A percentile compares a stretch with the other conserved stretches of the same genome.
phyloP scores from a whole-genome alignment of 768 basidiomycete species.

The Glaciozyma antarctica region DNA sequence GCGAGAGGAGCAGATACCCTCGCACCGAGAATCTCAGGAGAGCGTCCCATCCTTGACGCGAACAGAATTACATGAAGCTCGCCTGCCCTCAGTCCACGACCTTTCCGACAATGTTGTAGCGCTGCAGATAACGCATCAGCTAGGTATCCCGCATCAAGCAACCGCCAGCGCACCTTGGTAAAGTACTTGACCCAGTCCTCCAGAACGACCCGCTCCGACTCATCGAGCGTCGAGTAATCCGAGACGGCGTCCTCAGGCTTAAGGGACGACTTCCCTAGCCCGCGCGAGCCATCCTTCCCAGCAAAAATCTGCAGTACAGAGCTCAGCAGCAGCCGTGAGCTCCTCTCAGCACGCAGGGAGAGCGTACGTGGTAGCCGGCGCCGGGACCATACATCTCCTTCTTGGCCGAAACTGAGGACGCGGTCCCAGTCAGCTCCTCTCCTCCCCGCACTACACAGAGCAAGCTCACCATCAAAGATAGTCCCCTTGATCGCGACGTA shows the following conservation, averaged over 20 bases:
- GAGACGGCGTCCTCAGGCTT: conserved; percentile 74
- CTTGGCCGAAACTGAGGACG: conserved; percentile 57
- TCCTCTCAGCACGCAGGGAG: too few relatives aligned
- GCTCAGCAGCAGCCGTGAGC: conserved; percentile 1
- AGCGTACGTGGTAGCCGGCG: conserved; percentile 38
- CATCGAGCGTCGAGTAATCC: conserved; percentile 68
- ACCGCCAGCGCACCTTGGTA: conserved; percentile 48
- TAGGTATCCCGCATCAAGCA: background rate
- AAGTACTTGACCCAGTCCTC: conserved; percentile 88
- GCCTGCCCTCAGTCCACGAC: conserved; percentile 40
- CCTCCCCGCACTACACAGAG: background rate
- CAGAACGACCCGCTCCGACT: conserved; percentile 65
- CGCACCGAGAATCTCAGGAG: too few relatives aligned
- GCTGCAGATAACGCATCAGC: conserved; percentile 48
- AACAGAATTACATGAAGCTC: too few relatives aligned
- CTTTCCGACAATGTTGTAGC: conserved; percentile 77
- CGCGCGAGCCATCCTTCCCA: conserved; percentile 82
- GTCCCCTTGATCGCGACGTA: conserved; percentile 87
- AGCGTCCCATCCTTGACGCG: too few relatives aligned
- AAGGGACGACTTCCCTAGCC: conserved; percentile 79
- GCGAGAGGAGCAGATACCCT: too few relatives aligned
- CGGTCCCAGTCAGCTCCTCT: background rate
- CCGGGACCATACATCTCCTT: conserved; percentile 80
- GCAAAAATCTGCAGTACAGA: conserved; percentile 56
- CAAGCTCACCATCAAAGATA: conserved; percentile 27